Percentiles rank a stretch among this genome's conserved stretches.
phyloP scores from a whole-genome alignment of 371 early-diverging fungal genomes.

The Chytridium lagenaria region DNA sequence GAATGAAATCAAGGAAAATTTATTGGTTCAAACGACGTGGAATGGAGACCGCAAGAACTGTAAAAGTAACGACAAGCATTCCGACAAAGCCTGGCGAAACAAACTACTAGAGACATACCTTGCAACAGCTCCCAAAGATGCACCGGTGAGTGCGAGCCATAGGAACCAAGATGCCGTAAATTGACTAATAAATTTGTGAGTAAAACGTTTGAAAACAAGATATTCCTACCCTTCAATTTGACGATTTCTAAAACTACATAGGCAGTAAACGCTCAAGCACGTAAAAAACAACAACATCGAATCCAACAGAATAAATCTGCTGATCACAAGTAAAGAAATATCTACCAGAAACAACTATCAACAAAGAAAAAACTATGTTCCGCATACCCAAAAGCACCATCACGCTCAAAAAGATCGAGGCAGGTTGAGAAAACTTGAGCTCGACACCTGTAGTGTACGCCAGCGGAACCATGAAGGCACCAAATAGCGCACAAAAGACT shows the following conservation, averaged over 20 bases:
- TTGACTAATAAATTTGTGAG: slow-evolving; percentile 54
- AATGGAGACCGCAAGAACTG: too few species aligned
- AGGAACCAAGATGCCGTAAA: slow-evolving; percentile 87
- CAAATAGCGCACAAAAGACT: slow-evolving; percentile 88
- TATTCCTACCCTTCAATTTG: slow-evolving; percentile 47
- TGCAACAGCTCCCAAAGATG: slow-evolving; percentile 87
- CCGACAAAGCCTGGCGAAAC: not conserved
- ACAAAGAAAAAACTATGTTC: not conserved
- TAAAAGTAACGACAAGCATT: too few species aligned
- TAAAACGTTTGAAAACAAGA: not conserved
- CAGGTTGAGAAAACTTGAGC: slow-evolving; percentile 70
- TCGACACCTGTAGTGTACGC: slow-evolving; percentile 90
- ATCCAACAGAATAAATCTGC: slow-evolving; percentile 97
- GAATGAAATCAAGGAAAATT: too few species aligned
- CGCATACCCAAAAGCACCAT: slow-evolving; percentile 80
- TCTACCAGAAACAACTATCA: slow-evolving; percentile 57
- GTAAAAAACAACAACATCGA: slow-evolving; percentile 97
- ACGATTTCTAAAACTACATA: slow-evolving; percentile 77
- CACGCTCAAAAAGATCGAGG: slow-evolving; percentile 72
- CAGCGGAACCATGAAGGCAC: slow-evolving; percentile 91
- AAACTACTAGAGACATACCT: slow-evolving; percentile 55
- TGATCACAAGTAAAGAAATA: slow-evolving; percentile 86
- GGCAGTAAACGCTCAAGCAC: slow-evolving; percentile 75
- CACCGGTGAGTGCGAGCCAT: slow-evolving; percentile 89
- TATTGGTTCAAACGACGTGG: too few species aligned